phyloP scores from a whole-genome alignment of 345 rosid genomes.

The Psidium guajava region DNA sequence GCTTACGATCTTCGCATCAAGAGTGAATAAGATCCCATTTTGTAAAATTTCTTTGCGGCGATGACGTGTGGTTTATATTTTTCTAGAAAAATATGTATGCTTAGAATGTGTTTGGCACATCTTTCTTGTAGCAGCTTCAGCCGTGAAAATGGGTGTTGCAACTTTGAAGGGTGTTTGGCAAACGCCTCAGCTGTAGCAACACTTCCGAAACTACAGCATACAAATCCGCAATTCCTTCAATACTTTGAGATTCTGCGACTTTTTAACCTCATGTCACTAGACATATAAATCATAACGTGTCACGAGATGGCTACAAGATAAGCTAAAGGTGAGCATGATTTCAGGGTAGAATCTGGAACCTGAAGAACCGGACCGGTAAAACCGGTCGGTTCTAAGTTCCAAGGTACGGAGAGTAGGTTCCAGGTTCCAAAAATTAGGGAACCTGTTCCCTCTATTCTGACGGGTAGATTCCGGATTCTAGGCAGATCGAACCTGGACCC shows the following conservation, averaged over 20 bases:
- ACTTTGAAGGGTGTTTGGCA: background rate
- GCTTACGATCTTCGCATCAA: background rate
- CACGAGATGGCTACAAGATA: no score
- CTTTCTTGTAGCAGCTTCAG: background rate
- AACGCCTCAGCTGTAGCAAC: background rate
- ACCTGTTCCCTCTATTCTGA: no score
- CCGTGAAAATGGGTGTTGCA: fast-evolving
- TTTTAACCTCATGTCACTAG: background rate
- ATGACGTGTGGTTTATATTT: background rate
- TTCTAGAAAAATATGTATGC: background rate
- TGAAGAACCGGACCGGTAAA: no score
- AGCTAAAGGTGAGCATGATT: no score
- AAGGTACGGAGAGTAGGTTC: no score
- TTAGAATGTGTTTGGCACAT: background rate
- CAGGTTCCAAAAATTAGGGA: no score
- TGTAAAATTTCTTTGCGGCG: no score
- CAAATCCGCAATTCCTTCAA: background rate
- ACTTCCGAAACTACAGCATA: no score
- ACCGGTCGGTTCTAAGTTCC: no score
- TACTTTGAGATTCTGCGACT: background rate
- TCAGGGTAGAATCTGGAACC: no score
- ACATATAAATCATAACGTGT: background rate
- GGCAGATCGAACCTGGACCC: no score
- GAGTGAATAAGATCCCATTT: background rate
- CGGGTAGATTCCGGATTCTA: no score